A percentile compares a stretch with the other conserved stretches of the same genome.
These are phyloP conservation scores for Daldinia sp. DNA, from an alignment of 2,329 filamentous ascomycete species.

Conservation along the genomic window DNA sequence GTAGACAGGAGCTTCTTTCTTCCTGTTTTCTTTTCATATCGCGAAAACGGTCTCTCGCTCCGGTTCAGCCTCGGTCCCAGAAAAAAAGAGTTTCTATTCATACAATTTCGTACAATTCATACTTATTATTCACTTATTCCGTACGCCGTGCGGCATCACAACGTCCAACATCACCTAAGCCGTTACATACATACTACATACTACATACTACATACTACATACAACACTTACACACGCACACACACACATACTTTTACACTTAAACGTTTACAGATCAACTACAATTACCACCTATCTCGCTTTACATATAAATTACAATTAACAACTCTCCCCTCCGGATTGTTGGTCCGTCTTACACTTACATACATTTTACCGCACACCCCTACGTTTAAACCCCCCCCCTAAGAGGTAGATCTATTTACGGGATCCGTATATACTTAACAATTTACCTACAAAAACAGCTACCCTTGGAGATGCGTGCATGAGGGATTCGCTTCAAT, in stretches of 20 bases:
- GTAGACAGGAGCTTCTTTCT: conserved; percentile 20
- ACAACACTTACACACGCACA: neutral
- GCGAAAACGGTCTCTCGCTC: conserved; percentile 30
- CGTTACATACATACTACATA: neutral
- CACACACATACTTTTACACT: no score
- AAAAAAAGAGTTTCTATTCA: conserved; percentile 1
- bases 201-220: neutral
- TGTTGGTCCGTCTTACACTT: conserved; percentile 1
- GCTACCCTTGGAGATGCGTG: conserved; percentile 34
- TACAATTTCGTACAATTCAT: neutral
- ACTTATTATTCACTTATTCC: conserved; percentile 1
- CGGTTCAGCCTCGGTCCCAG: conserved; percentile 35
- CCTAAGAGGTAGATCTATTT: no score
- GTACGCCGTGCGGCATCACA: no score
- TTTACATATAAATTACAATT: no score
- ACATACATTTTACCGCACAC: neutral
- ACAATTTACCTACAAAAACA: conserved; percentile 1
- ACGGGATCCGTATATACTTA: neutral
- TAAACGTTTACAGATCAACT: neutral
- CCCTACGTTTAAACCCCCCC: no score
- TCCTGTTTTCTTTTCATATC: conserved; percentile 14
- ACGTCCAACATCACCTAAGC: conserved; percentile 1
- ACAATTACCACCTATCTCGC: no score
- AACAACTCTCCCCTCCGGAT: neutral
- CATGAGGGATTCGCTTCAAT: conserved; percentile 29